phyloP scores from a whole-genome alignment of 2,329 filamentous ascomycete species.

The Penicillium psychrosexuale region DNA sequence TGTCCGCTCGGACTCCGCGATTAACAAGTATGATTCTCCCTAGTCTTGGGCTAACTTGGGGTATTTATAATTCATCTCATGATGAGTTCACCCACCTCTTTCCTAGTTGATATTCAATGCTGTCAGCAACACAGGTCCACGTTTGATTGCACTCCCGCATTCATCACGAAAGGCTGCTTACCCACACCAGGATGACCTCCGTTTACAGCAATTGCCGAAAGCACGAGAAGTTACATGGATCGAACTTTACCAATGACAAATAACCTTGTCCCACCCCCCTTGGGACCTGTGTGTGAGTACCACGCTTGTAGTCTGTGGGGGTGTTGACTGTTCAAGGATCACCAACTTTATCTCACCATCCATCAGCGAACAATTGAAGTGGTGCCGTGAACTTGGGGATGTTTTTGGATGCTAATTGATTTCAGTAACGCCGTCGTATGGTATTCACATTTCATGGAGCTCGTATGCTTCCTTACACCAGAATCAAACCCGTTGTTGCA shows the following conservation, averaged over 20 bases:
- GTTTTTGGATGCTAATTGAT: background rate
- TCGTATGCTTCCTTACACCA: background rate
- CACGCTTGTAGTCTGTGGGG: background rate
- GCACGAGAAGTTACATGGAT: conserved; percentile 16
- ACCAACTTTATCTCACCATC: background rate
- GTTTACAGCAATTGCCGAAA: background rate
- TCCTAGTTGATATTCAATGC: background rate
- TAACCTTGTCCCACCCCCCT: conserved; percentile 11
- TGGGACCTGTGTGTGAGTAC: background rate
- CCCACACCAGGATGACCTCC: background rate
- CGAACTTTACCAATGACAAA: conserved; percentile 10
- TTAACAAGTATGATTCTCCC: background rate
- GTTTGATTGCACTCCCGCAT: background rate
- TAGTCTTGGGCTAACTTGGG: background rate
- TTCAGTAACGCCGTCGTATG: conserved; percentile 1
- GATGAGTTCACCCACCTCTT: background rate
- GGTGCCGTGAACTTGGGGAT: background rate
- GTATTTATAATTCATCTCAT: conserved; percentile 1
- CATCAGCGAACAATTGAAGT: background rate
- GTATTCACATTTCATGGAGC: conserved; percentile 7
- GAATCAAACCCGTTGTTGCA: background rate
- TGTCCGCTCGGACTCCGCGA: too few species aligned
- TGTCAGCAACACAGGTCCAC: background rate
- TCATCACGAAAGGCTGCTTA: background rate
- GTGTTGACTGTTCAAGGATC: background rate